These are phyloP conservation scores for Wallacemonas sp. DNA, from an alignment of 208 protist species.

Conservation along the genomic window DNA sequence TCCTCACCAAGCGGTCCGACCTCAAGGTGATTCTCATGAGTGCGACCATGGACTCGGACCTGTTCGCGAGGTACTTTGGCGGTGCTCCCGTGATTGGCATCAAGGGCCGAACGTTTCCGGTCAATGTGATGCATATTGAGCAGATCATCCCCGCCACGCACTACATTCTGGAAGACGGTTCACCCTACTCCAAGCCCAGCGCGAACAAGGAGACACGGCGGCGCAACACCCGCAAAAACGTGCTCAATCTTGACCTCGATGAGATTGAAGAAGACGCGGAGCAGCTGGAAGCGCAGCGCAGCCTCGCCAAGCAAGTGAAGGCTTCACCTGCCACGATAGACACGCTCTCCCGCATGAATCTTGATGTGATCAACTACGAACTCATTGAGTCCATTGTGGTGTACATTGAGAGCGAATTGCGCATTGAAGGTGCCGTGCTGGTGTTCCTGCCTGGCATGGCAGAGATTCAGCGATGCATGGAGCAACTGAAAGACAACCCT, in stretches of 20 bases:
- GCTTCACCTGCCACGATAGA: constrained; percentile 61
- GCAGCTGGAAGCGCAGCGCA: constrained; percentile 39
- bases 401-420: constrained; percentile 76
- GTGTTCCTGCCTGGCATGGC: constrained; percentile 97
- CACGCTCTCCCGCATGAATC: constrained; percentile 83
- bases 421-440: constrained; percentile 86
- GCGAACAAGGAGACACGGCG: constrained; percentile 38
- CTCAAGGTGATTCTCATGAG: constrained; percentile 95
- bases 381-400: constrained; percentile 90
- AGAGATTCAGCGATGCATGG: constrained; percentile 91
- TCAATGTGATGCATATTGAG: constrained; percentile 94
- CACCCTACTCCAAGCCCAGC: constrained; percentile 66
- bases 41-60: constrained; percentile 94
- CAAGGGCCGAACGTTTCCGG: constrained; percentile 94
- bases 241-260: constrained; percentile 56
- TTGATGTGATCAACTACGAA: constrained; percentile 94
- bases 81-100: constrained; percentile 89
- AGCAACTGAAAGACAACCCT: constrained; percentile 75
- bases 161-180: constrained; percentile 84
- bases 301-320: constrained; percentile 36
- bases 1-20: constrained; percentile 64
- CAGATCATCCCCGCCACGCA: constrained; percentile 84
- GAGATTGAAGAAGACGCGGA: constrained; percentile 65
- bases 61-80: constrained; percentile 94
- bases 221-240: constrained; percentile 76